These are phyloP conservation scores for Aeschynomene evenia DNA, from an alignment of 306 rosid species.

Conservation along the genomic window DNA sequence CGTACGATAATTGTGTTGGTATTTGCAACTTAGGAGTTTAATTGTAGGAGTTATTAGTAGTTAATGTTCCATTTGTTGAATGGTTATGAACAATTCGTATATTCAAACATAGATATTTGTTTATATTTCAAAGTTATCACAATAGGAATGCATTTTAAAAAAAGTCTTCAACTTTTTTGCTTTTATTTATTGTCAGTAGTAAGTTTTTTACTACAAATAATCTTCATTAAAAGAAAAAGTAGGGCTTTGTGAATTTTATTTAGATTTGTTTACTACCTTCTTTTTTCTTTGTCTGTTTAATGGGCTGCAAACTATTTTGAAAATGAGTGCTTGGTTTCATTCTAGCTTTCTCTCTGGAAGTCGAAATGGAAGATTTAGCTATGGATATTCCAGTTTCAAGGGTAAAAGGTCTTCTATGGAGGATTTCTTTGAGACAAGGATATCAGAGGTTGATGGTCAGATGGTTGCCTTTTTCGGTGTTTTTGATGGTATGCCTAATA, in stretches of 20 bases:
- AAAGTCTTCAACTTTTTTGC: not conserved
- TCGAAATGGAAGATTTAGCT: slow-evolving; percentile 70
- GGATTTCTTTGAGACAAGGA: slow-evolving; percentile 77
- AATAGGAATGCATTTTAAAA: not conserved
- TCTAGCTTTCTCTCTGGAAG: slow-evolving; percentile 61
- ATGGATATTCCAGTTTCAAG: slow-evolving; percentile 90
- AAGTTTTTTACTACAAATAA: not conserved
- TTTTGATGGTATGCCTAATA: slow-evolving; percentile 70
- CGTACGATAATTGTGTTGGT: not conserved
- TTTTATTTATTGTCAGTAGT: slow-evolving; percentile 11
- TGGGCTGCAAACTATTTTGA: slow-evolving; percentile 13
- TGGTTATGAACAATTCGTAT: not conserved
- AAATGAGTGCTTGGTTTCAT: slow-evolving; percentile 8
- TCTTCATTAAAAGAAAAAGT: not conserved
- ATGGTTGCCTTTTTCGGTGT: slow-evolving; percentile 90
- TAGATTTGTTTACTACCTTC: not conserved
- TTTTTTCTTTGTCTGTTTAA: not conserved
- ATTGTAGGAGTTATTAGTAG: not conserved
- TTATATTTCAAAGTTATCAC: slow-evolving; percentile 13
- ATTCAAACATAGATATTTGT: not conserved
- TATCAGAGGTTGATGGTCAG: slow-evolving; percentile 82
- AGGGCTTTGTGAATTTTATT: slow-evolving; percentile 1
- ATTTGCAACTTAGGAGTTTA: not conserved
- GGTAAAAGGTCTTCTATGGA: slow-evolving; percentile 94
- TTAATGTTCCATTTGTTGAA: not conserved